A percentile compares a stretch with the other conserved stretches of the same genome.
Evolutionary conservation across 306 rosid species (phyloP).

Genomic region (Dalbergia cultrata): DNA sequence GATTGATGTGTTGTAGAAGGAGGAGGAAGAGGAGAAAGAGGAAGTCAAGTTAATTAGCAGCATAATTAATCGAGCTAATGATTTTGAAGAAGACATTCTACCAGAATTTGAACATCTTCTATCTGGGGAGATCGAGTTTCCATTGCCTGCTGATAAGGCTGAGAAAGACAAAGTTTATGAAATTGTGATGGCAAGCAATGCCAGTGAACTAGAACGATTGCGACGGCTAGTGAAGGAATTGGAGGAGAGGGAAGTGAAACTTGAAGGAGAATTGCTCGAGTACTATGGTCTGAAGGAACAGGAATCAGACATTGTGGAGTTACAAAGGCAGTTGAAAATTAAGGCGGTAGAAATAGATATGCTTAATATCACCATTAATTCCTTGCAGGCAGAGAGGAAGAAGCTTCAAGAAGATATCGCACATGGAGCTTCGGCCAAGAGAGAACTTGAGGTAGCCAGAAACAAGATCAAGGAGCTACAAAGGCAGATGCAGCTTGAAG

Average conservation of each 20-base stretch:
- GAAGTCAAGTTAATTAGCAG: conserved; percentile 84
- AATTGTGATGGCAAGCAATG: conserved; percentile 84
- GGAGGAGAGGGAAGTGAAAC: conserved; percentile 96
- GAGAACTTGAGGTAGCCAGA: conserved; percentile 85
- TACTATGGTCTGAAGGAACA: conserved; percentile 88
- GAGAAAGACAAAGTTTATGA: conserved; percentile 72
- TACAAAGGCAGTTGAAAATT: conserved; percentile 79
- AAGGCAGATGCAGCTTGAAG: conserved; percentile 89
- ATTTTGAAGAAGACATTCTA: conserved; percentile 70
- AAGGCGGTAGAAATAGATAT: conserved; percentile 77
- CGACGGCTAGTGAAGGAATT: conserved; percentile 74
- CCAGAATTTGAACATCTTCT: conserved; percentile 82
- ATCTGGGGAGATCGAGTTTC: conserved; percentile 88
- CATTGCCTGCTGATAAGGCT: conserved; percentile 55
- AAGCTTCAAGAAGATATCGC: conserved; percentile 81
- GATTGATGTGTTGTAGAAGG: conserved; percentile 59
- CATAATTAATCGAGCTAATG: conserved; percentile 71
- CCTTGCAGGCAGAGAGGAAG: conserved; percentile 89
- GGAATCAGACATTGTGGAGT: conserved; percentile 72
- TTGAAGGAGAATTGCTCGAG: conserved; percentile 90
- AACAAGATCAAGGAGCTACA: conserved; percentile 91
- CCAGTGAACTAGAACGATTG: conserved; percentile 74
- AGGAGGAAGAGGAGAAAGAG: conserved; percentile 80
- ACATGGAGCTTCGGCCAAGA: conserved; percentile 65
- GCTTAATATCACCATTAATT: conserved; percentile 83